Evolutionary conservation across 768 basidiomycete species (phyloP), one percentile per base, ranked within the genome.

Genomic region (Tremella mesenterica): DNA sequence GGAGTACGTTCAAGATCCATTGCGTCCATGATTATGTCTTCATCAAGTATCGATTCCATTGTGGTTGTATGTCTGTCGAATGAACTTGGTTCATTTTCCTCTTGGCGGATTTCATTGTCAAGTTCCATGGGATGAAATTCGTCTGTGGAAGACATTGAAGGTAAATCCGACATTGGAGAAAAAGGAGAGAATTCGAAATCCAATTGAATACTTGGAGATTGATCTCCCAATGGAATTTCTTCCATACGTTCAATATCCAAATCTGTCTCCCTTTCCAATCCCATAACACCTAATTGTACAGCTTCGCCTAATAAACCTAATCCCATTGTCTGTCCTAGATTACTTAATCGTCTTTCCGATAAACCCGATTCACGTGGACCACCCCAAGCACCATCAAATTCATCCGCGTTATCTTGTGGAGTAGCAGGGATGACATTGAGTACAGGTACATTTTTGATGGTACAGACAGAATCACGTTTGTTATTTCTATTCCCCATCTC

Each of bases 391-490:
- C 41, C 45, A 29, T 33, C 29, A 44, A 63, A 69, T 23, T 62
- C 64, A 33, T 69, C 60, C 5, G 44, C 47, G 14, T 49, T 43
- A 20, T 64, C 60, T 44, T 66, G 62, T 16, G 67, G 67, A 4
- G 67, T 69, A 12, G 67, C 67, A 28, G 67, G 67, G 33, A 69
- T 69, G 51, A 69, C 61, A 26, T 69, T 69, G 45, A 69, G 49
- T 59, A 64, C 63, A 7, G 67, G 67, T 13, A 69, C 56, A n/a
- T 20, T 44, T 16, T 30, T 39, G 3, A 48, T n/a, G 26, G 23
- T 48, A 30, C 18, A n/a, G 25, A 34, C 20, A 8, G 48, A 29
- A 14, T 18, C 16, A 10, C 16, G 7, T 25, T 49, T 18, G 18
- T 33, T 30, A 36, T 48, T 33, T 20, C 34, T 23, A n/a, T 18